These are phyloP conservation scores for Diaporthe caulivora DNA, from an alignment of 2,329 filamentous ascomycete genomes.

Conservation along the genomic window DNA sequence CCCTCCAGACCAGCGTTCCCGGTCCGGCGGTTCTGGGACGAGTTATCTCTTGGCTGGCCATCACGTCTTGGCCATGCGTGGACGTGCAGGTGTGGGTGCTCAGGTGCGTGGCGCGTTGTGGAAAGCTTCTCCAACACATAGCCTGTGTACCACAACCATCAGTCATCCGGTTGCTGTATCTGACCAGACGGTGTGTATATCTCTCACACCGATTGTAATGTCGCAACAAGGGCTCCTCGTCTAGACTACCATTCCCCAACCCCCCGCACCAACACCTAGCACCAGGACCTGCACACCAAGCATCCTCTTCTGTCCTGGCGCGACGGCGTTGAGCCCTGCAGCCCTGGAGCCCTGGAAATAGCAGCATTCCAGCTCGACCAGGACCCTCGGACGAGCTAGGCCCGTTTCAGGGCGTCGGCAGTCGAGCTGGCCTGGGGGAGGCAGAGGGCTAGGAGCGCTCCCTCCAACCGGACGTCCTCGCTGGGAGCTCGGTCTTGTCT, in stretches of 20 bases:
- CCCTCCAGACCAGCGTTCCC: neutral
- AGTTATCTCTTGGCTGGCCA: constrained; percentile 12
- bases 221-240: constrained; percentile 1
- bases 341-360: constrained; percentile 10
- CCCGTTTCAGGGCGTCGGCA: constrained; percentile 18
- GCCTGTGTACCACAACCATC: constrained; percentile 3
- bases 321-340: no score
- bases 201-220: constrained; percentile 24
- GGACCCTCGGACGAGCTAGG: constrained; percentile 25
- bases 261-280: constrained; percentile 1
- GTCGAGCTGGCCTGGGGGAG: neutral
- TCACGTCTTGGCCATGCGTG: constrained; percentile 19
- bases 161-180: neutral
- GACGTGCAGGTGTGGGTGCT: constrained; percentile 11
- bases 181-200: neutral
- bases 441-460: neutral
- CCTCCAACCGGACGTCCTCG: constrained; percentile 33
- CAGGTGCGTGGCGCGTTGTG: constrained; percentile 18
- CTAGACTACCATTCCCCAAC: neutral
- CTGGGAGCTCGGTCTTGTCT: constrained; percentile 30
- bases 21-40: constrained; percentile 7
- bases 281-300: neutral
- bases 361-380: constrained; percentile 8
- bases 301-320: constrained; percentile 22
- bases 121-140: neutral